phyloP scores from a whole-genome alignment of 108 stramenopile species.

The Cyclotella distinguenda region DNA sequence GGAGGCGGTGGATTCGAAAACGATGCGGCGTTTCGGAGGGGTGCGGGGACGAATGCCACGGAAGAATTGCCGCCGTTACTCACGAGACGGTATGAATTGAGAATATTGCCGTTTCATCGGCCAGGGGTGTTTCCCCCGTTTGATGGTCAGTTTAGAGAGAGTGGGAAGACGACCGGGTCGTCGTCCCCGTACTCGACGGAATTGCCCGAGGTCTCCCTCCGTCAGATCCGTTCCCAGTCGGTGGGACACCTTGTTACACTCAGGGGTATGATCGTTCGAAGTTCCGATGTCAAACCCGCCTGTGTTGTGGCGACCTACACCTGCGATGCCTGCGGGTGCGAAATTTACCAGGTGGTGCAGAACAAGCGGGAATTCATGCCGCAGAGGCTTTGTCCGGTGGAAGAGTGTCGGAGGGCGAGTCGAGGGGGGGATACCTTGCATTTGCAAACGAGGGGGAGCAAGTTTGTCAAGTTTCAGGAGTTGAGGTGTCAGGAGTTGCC shows the following conservation, averaged over 20 bases:
- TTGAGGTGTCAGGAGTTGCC: slow-evolving; percentile 96
- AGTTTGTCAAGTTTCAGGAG: slow-evolving; percentile 98
- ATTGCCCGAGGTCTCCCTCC: slow-evolving; percentile 55
- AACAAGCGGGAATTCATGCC: slow-evolving; percentile 82
- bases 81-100: slow-evolving; percentile 82
- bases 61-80: slow-evolving; percentile 75
- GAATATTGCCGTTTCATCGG: slow-evolving; percentile 70
- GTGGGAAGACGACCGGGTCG: not conserved
- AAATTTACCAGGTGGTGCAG: slow-evolving; percentile 91
- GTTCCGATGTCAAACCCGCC: slow-evolving; percentile 95
- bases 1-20: slow-evolving; percentile 53
- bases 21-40: slow-evolving; percentile 51
- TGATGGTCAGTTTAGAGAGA: slow-evolving; percentile 46
- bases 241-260: slow-evolving; percentile 93
- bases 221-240: slow-evolving; percentile 75
- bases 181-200: not conserved
- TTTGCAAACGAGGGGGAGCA: slow-evolving; percentile 92
- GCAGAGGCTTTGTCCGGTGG: slow-evolving; percentile 66
- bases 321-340: slow-evolving; percentile 94
- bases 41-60: slow-evolving; percentile 27
- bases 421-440: slow-evolving; percentile 60
- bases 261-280: slow-evolving; percentile 90
- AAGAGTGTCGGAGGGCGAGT: slow-evolving; percentile 47
- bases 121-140: slow-evolving; percentile 66
- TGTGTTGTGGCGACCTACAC: slow-evolving; percentile 96